Evolutionary conservation across 2,329 filamentous ascomycete species (phyloP).

Genomic region (Hymenoscyphus occultus): DNA sequence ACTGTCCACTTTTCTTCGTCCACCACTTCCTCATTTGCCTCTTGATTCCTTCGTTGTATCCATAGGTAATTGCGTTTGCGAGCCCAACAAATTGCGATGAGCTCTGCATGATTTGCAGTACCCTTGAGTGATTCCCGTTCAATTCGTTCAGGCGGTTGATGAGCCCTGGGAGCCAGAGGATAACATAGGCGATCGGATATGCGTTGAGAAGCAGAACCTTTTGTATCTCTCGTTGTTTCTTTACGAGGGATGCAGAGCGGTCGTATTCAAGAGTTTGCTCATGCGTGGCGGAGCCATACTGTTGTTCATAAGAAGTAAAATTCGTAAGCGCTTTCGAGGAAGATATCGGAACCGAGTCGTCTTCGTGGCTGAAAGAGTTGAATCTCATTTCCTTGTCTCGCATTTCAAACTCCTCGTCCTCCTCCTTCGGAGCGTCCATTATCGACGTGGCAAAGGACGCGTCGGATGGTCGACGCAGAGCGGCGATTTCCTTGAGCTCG

Average conservation of each 20-base stretch:
- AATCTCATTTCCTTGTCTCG: slow-evolving; percentile 5
- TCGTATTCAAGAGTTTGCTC: background rate
- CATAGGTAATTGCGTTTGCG: slow-evolving; percentile 40
- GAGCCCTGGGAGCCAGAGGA: slow-evolving; percentile 41
- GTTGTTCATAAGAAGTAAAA: slow-evolving; percentile 9
- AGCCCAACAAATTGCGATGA: slow-evolving; percentile 39
- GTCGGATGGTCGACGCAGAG: background rate
- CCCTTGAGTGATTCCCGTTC: slow-evolving; percentile 28
- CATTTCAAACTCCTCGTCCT: slow-evolving; percentile 12
- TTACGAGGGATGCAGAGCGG: background rate
- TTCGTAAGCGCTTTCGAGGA: slow-evolving; percentile 9
- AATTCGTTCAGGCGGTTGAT: slow-evolving; percentile 39
- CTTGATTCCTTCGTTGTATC: slow-evolving; percentile 37
- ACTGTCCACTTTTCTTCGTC: background rate
- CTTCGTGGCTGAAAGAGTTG: background rate
- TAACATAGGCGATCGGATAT: slow-evolving; percentile 39
- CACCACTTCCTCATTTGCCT: slow-evolving; percentile 11
- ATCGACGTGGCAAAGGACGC: background rate
- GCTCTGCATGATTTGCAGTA: slow-evolving; percentile 35
- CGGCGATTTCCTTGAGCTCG: slow-evolving; percentile 7
- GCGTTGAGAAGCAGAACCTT: slow-evolving; percentile 40
- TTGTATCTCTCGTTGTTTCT: slow-evolving; percentile 13
- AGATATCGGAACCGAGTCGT: slow-evolving; percentile 8
- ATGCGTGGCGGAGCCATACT: background rate
- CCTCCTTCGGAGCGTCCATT: background rate